Conservation (phyloP, 768 basidiomycete genomes). For the Kwoniella botswanensis region DNA sequence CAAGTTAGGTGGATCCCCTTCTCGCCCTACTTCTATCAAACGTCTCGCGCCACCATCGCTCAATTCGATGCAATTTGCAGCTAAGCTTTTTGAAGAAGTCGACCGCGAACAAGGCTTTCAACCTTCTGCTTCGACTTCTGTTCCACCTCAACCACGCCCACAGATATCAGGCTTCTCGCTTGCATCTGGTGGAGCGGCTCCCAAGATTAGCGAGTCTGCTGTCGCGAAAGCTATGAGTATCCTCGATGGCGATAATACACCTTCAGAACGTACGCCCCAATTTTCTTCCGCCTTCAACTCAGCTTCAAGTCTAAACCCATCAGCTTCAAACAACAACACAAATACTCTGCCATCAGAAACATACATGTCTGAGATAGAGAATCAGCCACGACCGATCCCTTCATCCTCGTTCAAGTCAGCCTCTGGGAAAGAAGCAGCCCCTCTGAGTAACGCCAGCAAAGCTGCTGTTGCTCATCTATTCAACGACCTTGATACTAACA, state of each 20-base stretch:
- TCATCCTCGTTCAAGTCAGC: slow-evolving; percentile 26
- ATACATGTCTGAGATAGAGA: not conserved
- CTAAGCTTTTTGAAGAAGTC: not conserved
- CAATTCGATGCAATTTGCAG: not conserved
- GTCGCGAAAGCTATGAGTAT: not conserved
- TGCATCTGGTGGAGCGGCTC: slow-evolving; percentile 11
- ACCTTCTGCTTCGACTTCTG: not conserved
- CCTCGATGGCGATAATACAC: not conserved
- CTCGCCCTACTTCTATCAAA: not conserved
- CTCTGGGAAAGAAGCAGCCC: slow-evolving; percentile 22
- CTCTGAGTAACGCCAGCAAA: slow-evolving; percentile 9
- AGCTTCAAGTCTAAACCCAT: not conserved
- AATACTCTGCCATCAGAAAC: not conserved
- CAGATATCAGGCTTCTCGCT: slow-evolving; percentile 4
- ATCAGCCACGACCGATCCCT: not conserved
- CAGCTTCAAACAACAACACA: not conserved
- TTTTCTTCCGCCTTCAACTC: not conserved
- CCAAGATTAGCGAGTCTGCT: slow-evolving; percentile 2
- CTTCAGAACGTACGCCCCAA: not conserved
- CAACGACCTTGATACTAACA: slow-evolving; percentile 20
- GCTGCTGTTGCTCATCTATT: slow-evolving; percentile 20
- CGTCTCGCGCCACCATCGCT: slow-evolving; percentile 3
- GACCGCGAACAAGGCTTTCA: not conserved
- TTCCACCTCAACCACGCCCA: not conserved
- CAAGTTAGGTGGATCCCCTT: not conserved